phyloP scores from a whole-genome alignment of 805 yeast genomes.

The Sungouiella blattae region DNA sequence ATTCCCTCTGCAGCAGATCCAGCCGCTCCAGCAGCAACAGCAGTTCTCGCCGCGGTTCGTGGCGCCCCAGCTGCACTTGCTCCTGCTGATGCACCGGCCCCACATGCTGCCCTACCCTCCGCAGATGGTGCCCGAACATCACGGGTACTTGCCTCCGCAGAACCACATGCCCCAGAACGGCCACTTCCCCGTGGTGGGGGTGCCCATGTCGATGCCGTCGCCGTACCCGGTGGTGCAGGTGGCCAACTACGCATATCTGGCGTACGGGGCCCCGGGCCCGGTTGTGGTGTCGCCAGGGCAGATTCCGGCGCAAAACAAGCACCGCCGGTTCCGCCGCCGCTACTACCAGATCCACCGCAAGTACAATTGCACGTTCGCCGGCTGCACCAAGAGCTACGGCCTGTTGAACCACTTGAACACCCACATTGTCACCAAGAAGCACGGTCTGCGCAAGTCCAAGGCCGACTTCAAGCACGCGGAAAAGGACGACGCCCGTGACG shows the following conservation, averaged over 20 bases:
- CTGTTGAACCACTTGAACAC: constrained; percentile 42
- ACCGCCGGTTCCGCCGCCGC: constrained; percentile 16
- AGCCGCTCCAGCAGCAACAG: not conserved
- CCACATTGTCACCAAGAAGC: constrained; percentile 43
- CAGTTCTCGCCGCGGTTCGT: no score
- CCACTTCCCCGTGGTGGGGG: no score
- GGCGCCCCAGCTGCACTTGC: no score
- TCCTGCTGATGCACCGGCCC: no score
- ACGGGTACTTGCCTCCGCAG: no score
- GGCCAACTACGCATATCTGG: not conserved
- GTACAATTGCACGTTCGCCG: constrained; percentile 34
- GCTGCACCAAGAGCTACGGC: constrained; percentile 42
- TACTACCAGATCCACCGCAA: constrained; percentile 20
- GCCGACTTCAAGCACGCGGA: constrained; percentile 31
- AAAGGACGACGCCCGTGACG: not conserved
- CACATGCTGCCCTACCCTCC: not conserved
- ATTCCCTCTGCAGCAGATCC: not conserved
- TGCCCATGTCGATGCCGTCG: not conserved
- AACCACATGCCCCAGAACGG: no score
- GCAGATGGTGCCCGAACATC: not conserved
- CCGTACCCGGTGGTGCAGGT: constrained; percentile 1
- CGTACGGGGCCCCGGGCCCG: not conserved
- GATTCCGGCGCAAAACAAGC: constrained; percentile 8
- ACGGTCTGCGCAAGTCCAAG: constrained; percentile 40
- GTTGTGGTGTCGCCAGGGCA: not conserved